Evolutionary conservation across 148 eudicot genomes (phyloP).

Genomic region (Vaccinium corymbosum): DNA sequence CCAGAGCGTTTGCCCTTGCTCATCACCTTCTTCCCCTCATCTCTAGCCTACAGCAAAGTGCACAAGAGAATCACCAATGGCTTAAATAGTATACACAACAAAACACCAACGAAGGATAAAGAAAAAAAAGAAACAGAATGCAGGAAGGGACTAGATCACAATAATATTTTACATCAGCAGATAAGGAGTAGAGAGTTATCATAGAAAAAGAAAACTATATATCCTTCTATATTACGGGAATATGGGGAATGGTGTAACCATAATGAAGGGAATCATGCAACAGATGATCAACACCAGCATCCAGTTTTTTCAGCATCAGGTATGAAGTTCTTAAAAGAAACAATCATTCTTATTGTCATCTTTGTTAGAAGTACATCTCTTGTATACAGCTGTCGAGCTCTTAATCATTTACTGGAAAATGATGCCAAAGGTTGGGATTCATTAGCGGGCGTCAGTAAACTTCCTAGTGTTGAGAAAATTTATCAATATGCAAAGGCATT

Average conservation of each 20-base stretch:
- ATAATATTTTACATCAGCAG: neutral
- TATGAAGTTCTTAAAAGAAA: neutral
- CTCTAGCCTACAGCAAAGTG: constrained; percentile 42
- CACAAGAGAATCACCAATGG: neutral
- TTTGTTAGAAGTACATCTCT: neutral
- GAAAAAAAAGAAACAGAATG: neutral
- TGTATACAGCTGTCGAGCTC: constrained; percentile 1
- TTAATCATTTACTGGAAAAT: neutral
- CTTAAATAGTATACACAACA: neutral
- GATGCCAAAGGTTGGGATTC: neutral
- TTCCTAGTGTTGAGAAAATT: neutral
- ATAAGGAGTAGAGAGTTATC: neutral
- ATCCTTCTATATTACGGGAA: neutral
- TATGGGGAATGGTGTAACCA: neutral
- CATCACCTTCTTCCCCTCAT: constrained; percentile 40
- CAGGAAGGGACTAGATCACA: constrained; percentile 6
- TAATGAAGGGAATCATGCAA: neutral
- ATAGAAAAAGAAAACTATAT: neutral
- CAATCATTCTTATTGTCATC: neutral
- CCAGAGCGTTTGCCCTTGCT: constrained; percentile 47
- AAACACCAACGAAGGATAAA: neutral
- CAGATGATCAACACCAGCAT: neutral
- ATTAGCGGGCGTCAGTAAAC: neutral
- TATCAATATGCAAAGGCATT: neutral
- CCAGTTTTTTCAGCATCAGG: neutral